A percentile compares a stretch with the other conserved stretches of the same genome.
Evolutionary conservation across 2,329 filamentous ascomycete genomes (phyloP).

Genomic region (Talaromyces marneffei): DNA sequence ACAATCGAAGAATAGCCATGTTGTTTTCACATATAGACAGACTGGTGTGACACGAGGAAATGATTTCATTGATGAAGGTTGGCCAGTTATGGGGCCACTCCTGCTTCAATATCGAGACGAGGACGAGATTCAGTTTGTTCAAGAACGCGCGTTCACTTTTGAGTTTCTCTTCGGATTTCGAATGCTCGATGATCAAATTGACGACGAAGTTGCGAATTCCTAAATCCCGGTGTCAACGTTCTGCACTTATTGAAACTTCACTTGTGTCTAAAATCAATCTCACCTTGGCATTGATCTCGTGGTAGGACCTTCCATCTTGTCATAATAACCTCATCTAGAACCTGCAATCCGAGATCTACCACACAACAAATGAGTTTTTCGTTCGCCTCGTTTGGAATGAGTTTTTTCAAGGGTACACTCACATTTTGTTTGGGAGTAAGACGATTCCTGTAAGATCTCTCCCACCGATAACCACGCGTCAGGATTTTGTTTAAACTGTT

Average conservation of each 20-base stretch:
- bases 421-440: constrained; percentile 96
- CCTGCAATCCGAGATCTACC: constrained; percentile 83
- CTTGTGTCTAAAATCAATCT: background rate
- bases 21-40: constrained; percentile 99
- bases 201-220: constrained; percentile 99
- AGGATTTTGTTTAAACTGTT: constrained; percentile 95
- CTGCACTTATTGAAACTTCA: background rate
- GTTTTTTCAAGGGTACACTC: constrained; percentile 33
- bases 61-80: constrained; percentile 99
- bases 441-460: constrained; percentile 88
- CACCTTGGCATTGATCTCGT: constrained; percentile 89
- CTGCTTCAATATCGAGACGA: constrained; percentile 96
- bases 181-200: constrained; percentile 94
- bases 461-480: constrained; percentile 97
- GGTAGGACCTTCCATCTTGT: constrained; percentile 98
- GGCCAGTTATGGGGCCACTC: constrained; percentile 99
- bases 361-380: constrained; percentile 18
- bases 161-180: constrained; percentile 80
- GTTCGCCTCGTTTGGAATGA: background rate
- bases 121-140: constrained; percentile 96
- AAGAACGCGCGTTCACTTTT: constrained; percentile 79
- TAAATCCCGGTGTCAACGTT: constrained; percentile 32
- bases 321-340: constrained; percentile 96
- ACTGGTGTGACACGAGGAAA: constrained; percentile 89
- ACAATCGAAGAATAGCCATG: constrained; percentile 91